Evolutionary conservation across 805 yeast species (phyloP), one percentile per base, ranked within the genome.

Genomic region (Schizosaccharomyces lindneri): DNA sequence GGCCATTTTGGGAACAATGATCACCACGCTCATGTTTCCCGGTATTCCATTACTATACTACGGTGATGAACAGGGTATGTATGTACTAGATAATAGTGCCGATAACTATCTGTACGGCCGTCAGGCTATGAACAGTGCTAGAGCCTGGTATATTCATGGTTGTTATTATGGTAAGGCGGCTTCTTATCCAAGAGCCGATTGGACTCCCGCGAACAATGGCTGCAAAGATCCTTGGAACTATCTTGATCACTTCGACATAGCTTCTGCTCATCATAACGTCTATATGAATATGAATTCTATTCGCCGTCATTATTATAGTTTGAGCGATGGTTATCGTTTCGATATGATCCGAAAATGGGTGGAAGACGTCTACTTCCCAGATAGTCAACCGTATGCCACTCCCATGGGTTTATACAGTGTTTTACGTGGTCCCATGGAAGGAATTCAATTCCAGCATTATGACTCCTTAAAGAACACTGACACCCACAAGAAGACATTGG

Each of bases 31-130:
- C 5, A 15, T 59, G 31, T 43, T 59, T n/a, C 61, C 61, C 3
- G 61, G 61, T 46, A 43, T 43, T 19, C 51, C 55, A n/a, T 43
- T 43, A 17, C 7, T 59, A 17, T 59, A 59, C 29, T 59, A 59
- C 43, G 61, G 61, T 21, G 61, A 59, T 36, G 61, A 59, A 43
- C 61, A 59, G 21, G 48, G 48, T 3, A 43, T 59, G 51, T 59
- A 43, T 24, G 55, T 59, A 6, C 17, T 59, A 19, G 61, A 59
- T 27, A 59, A 46, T 31, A 43, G 31, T 46, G 61, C 51, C 1
- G 21, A 59, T 24, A 59, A 59, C 13, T 59, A 59, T 29, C 15
- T 59, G 4, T 59, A 59, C 36, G 61, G 61, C 11, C 61, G 61
- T 21, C 61, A 59, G 36, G 51, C 61, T 13, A 59, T 59, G 48